phyloP scores from a whole-genome alignment of 768 basidiomycete genomes.

The Tricholoma hemisulphureum region DNA sequence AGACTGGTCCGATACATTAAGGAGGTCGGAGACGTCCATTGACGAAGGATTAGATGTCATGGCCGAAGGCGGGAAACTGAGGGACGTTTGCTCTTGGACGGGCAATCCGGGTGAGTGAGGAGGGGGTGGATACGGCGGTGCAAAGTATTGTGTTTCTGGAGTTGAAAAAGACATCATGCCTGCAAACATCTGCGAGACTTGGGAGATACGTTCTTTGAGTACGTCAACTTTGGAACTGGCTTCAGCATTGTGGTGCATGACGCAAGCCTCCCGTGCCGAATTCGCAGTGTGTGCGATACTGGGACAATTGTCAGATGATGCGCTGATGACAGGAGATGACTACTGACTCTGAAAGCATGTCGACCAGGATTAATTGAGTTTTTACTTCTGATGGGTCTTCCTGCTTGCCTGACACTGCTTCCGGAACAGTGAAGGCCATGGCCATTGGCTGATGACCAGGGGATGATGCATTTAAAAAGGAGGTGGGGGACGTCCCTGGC shows the following conservation, averaged over 20 bases:
- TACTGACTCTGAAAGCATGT: slow-evolving; percentile 59
- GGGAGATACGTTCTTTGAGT: slow-evolving; percentile 51
- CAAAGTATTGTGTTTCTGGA: neutral
- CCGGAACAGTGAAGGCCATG: slow-evolving; percentile 19
- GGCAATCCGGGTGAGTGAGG: slow-evolving; percentile 15
- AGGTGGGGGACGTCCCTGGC: slow-evolving; percentile 13
- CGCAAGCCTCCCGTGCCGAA: slow-evolving; percentile 52
- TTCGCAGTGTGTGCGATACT: slow-evolving; percentile 64
- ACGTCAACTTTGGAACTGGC: slow-evolving; percentile 53
- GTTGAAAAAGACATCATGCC: slow-evolving; percentile 33
- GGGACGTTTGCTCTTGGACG: slow-evolving; percentile 14
- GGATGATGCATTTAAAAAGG: slow-evolving; percentile 25
- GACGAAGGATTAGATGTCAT: slow-evolving; percentile 12
- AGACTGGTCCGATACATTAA: slow-evolving; percentile 35
- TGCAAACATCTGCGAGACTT: slow-evolving; percentile 55
- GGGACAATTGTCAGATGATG: slow-evolving; percentile 12
- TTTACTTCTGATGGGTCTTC: slow-evolving; percentile 25
- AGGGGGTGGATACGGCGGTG: slow-evolving; percentile 13
- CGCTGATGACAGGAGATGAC: slow-evolving; percentile 19
- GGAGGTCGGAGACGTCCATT: slow-evolving; percentile 25
- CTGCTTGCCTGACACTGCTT: slow-evolving; percentile 16
- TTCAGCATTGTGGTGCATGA: slow-evolving; percentile 42
- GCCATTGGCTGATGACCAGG: slow-evolving; percentile 14
- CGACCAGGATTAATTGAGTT: slow-evolving; percentile 38
- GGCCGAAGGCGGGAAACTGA: slow-evolving; percentile 14